Conservation (phyloP, 2,329 filamentous ascomycete genomes). For the Aspergillus sp. region DNA sequence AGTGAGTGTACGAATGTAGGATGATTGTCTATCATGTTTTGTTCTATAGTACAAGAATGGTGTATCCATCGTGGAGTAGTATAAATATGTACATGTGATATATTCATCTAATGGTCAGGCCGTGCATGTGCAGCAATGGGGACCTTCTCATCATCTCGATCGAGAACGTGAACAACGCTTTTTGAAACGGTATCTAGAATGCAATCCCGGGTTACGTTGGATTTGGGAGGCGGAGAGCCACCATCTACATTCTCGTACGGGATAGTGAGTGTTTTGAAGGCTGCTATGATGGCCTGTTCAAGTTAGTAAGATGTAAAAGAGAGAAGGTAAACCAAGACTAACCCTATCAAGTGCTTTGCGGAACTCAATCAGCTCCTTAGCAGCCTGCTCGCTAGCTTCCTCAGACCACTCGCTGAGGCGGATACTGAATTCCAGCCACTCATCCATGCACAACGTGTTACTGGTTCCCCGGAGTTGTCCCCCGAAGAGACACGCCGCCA, state of each 20-base stretch:
- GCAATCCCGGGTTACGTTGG: background rate
- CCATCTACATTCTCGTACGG: too few species aligned
- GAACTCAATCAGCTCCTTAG: constrained; percentile 28
- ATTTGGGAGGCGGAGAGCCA: background rate
- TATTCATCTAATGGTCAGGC: too few species aligned
- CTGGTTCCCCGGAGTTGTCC: constrained; percentile 11
- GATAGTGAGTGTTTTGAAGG: background rate
- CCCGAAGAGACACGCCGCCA: constrained; percentile 22
- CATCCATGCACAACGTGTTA: constrained; percentile 25
- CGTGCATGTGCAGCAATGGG: background rate
- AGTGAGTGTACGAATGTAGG: too few species aligned
- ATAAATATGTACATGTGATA: too few species aligned
- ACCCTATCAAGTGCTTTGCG: constrained; percentile 28
- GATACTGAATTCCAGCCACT: constrained; percentile 29
- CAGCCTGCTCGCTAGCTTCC: constrained; percentile 5
- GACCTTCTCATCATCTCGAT: constrained; percentile 1
- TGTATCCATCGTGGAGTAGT: too few species aligned
- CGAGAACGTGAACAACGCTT: constrained; percentile 1
- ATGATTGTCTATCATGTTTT: too few species aligned
- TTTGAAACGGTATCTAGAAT: constrained; percentile 3
- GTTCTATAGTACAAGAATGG: too few species aligned
- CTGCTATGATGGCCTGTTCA: constrained; percentile 4
- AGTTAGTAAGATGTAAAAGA: constrained; percentile 5
- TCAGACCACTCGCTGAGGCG: constrained; percentile 4
- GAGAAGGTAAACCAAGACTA: background rate